Evolutionary conservation across 169 alveolate genomes (phyloP).

Genomic region (Plasmodium vinckei): DNA sequence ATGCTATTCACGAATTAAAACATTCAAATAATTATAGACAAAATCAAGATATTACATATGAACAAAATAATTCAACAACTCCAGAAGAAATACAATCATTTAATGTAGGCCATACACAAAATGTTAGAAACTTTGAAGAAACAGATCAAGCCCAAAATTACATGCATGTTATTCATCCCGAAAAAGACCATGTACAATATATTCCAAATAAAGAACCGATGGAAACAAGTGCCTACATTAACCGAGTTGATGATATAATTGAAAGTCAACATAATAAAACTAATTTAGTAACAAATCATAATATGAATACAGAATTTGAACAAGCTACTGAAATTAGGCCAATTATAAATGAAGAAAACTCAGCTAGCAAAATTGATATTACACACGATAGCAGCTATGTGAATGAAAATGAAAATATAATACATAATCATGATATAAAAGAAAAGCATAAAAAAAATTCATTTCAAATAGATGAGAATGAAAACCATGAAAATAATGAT

Average conservation of each 20-base stretch:
- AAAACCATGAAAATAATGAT: constrained; percentile 1
- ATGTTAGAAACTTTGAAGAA: not conserved
- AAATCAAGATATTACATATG: not conserved
- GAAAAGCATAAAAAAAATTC: constrained; percentile 24
- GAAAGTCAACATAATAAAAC: not conserved
- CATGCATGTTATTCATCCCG: not conserved
- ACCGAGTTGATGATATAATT: constrained; percentile 1
- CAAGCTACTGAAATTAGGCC: constrained; percentile 34
- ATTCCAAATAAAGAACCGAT: not conserved
- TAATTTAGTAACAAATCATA: constrained; percentile 54
- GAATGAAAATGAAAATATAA: constrained; percentile 15
- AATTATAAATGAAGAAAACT: constrained; percentile 57
- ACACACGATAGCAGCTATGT: not conserved
- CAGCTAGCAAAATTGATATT: not conserved
- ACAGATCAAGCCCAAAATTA: not conserved
- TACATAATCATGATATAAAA: constrained; percentile 32
- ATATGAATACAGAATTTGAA: constrained; percentile 11
- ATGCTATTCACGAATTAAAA: constrained; percentile 34
- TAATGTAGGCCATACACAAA: not conserved
- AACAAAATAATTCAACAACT: not conserved
- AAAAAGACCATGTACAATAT: not conserved
- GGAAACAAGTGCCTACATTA: not conserved
- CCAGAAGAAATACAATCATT: not conserved
- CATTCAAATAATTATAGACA: not conserved
- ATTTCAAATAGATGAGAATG: constrained; percentile 24